phyloP scores from a whole-genome alignment of 805 yeast genomes.

The Cyberlindnera samutprakarnensis region DNA sequence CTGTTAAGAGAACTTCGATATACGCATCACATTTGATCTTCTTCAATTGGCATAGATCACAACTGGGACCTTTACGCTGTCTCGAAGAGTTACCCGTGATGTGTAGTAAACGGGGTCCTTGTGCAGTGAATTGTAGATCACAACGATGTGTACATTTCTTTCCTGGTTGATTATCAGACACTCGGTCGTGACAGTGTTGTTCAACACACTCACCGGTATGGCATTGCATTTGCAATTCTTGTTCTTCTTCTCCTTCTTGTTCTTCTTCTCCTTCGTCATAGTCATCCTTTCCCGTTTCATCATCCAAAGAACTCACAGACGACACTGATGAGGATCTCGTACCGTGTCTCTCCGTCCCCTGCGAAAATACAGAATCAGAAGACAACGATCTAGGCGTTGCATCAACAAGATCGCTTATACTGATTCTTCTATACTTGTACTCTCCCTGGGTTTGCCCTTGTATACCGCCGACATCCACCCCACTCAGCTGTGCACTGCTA shows the following conservation, averaged over 20 bases:
- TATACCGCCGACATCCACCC: too few species aligned
- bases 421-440: neutral
- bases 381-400: neutral
- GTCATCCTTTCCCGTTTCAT: neutral
- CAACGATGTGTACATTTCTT: too few species aligned
- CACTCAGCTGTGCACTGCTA: too few species aligned
- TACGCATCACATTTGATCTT: slow-evolving; percentile 72
- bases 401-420: neutral
- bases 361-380: neutral
- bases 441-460: too few species aligned
- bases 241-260: too few species aligned
- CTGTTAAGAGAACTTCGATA: slow-evolving; percentile 28
- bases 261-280: too few species aligned
- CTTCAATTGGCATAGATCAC: slow-evolving; percentile 62
- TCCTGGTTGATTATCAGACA: neutral
- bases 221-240: too few species aligned
- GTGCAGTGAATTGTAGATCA: too few species aligned
- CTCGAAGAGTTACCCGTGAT: slow-evolving; percentile 26
- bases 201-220: too few species aligned
- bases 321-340: neutral
- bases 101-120: too few species aligned
- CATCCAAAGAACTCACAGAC: neutral
- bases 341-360: too few species aligned
- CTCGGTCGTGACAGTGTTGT: neutral
- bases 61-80: slow-evolving; percentile 69